Evolutionary conservation across 805 yeast species (phyloP).

Genomic region (Millerago galiae): DNA sequence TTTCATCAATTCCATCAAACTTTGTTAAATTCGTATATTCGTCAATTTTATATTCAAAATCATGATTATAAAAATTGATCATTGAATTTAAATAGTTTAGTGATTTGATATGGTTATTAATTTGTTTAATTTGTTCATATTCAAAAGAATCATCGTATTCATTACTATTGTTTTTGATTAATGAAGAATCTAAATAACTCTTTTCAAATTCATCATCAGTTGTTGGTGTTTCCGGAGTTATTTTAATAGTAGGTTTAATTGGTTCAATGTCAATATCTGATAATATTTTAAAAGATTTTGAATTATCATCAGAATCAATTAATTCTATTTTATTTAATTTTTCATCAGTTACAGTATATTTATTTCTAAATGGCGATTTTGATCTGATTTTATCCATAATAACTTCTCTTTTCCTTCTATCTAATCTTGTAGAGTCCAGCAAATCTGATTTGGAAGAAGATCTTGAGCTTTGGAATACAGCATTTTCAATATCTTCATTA

Average conservation of each 20-base stretch:
- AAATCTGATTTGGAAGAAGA: conserved; percentile 15
- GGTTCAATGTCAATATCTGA: conserved; percentile 22
- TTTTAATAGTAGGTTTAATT: conserved; percentile 6
- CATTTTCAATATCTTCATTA: not conserved
- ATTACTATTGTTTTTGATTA: not conserved
- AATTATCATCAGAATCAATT: not conserved
- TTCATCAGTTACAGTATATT: not conserved
- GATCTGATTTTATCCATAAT: conserved; percentile 17
- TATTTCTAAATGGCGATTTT: conserved; percentile 19
- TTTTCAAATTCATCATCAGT: not conserved
- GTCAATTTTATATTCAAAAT: conserved; percentile 12
- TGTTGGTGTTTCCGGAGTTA: conserved; percentile 2
- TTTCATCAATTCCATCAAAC: conserved; percentile 10
- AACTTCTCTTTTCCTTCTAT: conserved; percentile 15
- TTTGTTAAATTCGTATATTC: conserved; percentile 9
- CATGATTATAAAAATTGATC: conserved; percentile 17
- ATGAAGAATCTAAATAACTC: not conserved
- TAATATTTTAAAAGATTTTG: conserved; percentile 2
- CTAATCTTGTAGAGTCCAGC: conserved; percentile 8
- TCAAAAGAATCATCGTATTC: conserved; percentile 9
- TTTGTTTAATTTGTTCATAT: conserved; percentile 18
- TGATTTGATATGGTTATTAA: conserved; percentile 9
- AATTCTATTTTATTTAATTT: too few relatives aligned
- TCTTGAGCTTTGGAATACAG: not conserved
- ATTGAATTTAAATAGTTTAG: conserved; percentile 7